Percentiles rank a stretch among this genome's conserved stretches.
Evolutionary conservation across 768 basidiomycete genomes (phyloP).

Genomic region (Suillus spraguei): DNA sequence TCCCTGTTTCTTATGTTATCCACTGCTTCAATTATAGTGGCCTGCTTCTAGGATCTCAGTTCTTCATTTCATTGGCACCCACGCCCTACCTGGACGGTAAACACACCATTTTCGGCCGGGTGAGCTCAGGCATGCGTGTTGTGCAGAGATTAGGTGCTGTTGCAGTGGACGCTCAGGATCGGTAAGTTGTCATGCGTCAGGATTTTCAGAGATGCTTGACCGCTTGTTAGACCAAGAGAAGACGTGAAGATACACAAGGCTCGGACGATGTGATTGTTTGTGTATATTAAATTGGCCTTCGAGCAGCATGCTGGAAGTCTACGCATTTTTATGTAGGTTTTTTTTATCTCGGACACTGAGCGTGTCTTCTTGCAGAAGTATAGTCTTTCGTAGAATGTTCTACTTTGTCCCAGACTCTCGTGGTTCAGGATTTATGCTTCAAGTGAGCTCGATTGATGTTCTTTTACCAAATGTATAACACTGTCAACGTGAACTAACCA

Average conservation of each 20-base stretch:
- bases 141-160: conserved; percentile 92
- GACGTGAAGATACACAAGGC: conserved; percentile 92
- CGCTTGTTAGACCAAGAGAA: conserved; percentile 54
- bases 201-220: neutral
- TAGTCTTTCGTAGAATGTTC: neutral
- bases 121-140: conserved; percentile 89
- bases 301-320: neutral
- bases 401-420: neutral
- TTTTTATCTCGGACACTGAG: neutral
- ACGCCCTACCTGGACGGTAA: conserved; percentile 86
- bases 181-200: conserved; percentile 47
- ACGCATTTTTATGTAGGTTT: too few species aligned
- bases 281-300: neutral
- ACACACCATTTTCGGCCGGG: conserved; percentile 90
- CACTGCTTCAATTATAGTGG: conserved; percentile 10
- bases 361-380: neutral
- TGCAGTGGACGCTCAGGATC: conserved; percentile 84
- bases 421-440: too few species aligned
- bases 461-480: neutral
- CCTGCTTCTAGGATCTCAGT: conserved; percentile 78
- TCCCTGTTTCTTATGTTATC: conserved; percentile 21
- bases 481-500: neutral
- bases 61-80: conserved; percentile 85
- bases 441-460: neutral
- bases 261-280: conserved; percentile 23